Evolutionary conservation across 768 basidiomycete genomes (phyloP), one percentile per base, ranked within the genome.

Genomic region (Asterophora lycoperdoides): DNA sequence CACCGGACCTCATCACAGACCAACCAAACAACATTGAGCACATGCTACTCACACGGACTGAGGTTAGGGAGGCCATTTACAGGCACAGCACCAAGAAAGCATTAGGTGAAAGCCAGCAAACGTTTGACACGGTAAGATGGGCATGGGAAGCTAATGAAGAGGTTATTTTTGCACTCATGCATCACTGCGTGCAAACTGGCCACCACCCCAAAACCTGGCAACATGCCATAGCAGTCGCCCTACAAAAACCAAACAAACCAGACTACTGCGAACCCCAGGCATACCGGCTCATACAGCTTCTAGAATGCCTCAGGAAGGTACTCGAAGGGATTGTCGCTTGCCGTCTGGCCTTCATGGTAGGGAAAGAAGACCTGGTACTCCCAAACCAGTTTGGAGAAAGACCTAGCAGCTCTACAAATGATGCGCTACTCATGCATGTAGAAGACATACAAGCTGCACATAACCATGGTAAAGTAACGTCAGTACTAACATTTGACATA

Each of bases 181-280:
- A n/a, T n/a, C n/a, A n/a, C n/a, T n/a, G n/a, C n/a, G n/a, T n/a
- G n/a, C n/a, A n/a, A n/a, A n/a, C n/a, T n/a, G n/a, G n/a, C n/a
- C n/a, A n/a, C n/a, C n/a, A n/a, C n/a, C n/a, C 61, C 5, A 45
- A 49, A 26, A 15, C 40, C 28, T 70, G 62, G 62, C 15, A 52
- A 5, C 54, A 54, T n/a, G 59, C 67, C 4, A 59, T 65, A 1
- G 64, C 64, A 3, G 61, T 69, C 0, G 64, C 64, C 1, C 55
- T 72, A 0, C 45, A 53, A 3, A 73, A 73, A 60, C 65, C 66
- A 0, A 55, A 60, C 23, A 73, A 73, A 47, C 60, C 63, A 0
- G 63, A 70, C 56, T 70, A 72, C 56, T 62, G 63, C 0, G 57
- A 64, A 41, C 64, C 67, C 0, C 40, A 60, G 8, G 62, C 71